Conservation (phyloP, 495 filamentous ascomycete genomes). For the Glarea lozoyensis region DNA sequence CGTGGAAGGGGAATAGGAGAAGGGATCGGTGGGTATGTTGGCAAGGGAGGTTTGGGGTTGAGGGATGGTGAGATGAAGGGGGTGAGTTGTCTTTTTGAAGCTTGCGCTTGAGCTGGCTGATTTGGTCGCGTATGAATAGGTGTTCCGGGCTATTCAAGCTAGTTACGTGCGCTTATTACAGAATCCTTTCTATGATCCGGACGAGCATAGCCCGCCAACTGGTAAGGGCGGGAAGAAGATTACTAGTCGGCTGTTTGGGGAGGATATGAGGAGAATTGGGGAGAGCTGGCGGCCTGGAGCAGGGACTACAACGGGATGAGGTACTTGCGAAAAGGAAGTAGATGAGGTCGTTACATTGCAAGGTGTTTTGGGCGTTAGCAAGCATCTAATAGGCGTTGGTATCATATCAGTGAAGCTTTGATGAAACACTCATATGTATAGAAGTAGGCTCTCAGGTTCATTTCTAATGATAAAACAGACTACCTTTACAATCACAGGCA, state of each 20-base stretch:
- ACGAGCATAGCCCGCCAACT: slow-evolving; percentile 58
- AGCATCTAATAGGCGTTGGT: too few relatives aligned
- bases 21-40: slow-evolving; percentile 13
- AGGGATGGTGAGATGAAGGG: slow-evolving; percentile 76
- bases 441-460: too few relatives aligned
- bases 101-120: neutral
- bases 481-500: too few relatives aligned
- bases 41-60: slow-evolving; percentile 40
- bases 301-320: too few relatives aligned
- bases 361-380: too few relatives aligned
- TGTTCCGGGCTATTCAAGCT: slow-evolving; percentile 82
- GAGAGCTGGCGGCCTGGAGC: slow-evolving; percentile 31
- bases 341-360: too few relatives aligned
- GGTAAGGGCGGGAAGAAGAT: slow-evolving; percentile 56
- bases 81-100: slow-evolving; percentile 30
- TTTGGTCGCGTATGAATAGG: slow-evolving; percentile 33
- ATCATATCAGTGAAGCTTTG: too few relatives aligned
- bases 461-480: too few relatives aligned
- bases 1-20: slow-evolving; percentile 42
- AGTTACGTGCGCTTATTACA: slow-evolving; percentile 84
- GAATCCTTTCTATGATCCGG: slow-evolving; percentile 92
- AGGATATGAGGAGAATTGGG: slow-evolving; percentile 78
- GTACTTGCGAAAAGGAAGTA: too few relatives aligned
- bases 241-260: slow-evolving; percentile 68
- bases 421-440: too few relatives aligned